Evolutionary conservation across 352 stramenopile species (phyloP).

Genomic region (Pythium apleroticum): DNA sequence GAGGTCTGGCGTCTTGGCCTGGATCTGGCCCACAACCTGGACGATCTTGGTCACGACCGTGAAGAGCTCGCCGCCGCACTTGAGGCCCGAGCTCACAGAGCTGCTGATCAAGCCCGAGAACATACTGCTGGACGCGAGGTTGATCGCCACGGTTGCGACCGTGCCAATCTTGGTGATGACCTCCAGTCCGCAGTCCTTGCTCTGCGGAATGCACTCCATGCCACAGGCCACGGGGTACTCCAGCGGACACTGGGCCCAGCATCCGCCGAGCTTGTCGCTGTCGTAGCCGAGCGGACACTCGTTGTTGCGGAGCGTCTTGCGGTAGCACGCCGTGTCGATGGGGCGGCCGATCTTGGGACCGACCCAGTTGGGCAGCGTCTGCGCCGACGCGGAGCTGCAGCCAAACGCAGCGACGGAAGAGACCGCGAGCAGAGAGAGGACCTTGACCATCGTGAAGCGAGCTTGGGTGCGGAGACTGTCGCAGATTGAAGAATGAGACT

Average conservation of each 20-base stretch:
- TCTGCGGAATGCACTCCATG: conserved; percentile 62
- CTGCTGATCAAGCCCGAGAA: conserved; percentile 37
- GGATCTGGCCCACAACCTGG: conserved; percentile 15
- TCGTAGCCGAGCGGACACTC: conserved; percentile 43
- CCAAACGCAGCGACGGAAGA: not conserved
- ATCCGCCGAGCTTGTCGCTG: conserved; percentile 42
- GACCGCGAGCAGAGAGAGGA: not conserved
- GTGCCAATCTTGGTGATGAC: conserved; percentile 38
- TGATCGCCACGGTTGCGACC: conserved; percentile 47
- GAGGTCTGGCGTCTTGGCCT: conserved; percentile 20
- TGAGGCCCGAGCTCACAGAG: conserved; percentile 36
- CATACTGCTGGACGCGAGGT: conserved; percentile 44
- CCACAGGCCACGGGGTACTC: conserved; percentile 65
- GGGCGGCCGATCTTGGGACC: conserved; percentile 21
- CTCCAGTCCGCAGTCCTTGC: conserved; percentile 48
- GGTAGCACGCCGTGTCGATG: conserved; percentile 41
- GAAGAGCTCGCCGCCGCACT: conserved; percentile 51
- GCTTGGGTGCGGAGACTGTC: not conserved
- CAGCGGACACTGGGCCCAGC: conserved; percentile 63
- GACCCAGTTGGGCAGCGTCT: conserved; percentile 29
- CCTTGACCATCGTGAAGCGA: not conserved
- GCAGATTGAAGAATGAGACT: not conserved
- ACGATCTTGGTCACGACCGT: conserved; percentile 43
- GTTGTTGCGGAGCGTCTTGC: conserved; percentile 34
- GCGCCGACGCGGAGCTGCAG: not conserved